These are phyloP conservation scores for Globisporangium cederbergense DNA, from an alignment of 352 stramenopile genomes.

Conservation along the genomic window DNA sequence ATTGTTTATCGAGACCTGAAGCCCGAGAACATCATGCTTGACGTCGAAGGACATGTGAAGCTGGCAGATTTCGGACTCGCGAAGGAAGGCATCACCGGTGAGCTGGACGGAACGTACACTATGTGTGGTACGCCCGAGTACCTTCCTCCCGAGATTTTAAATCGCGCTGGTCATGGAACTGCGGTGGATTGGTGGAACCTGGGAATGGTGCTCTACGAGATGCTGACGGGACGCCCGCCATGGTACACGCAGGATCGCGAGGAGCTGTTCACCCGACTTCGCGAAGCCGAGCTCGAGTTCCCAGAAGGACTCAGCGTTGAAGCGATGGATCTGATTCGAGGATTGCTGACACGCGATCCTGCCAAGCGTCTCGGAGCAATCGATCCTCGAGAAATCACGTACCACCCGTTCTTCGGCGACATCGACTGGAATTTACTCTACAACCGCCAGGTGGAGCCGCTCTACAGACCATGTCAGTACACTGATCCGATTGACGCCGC, in stretches of 20 bases:
- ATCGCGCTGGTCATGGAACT: constrained; percentile 67
- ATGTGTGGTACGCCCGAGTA: constrained; percentile 89
- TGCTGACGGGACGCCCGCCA: constrained; percentile 69
- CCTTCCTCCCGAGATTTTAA: constrained; percentile 79
- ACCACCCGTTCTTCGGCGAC: constrained; percentile 79
- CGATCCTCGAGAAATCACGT: constrained; percentile 73
- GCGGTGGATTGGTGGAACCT: constrained; percentile 87
- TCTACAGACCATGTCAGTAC: constrained; percentile 82
- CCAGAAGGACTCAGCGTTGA: constrained; percentile 58
- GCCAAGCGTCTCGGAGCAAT: constrained; percentile 88
- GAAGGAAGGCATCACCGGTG: constrained; percentile 69
- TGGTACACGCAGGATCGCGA: constrained; percentile 83
- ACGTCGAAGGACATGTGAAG: constrained; percentile 82
- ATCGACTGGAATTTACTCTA: constrained; percentile 83
- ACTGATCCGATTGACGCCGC: constrained; percentile 79
- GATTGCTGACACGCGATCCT: constrained; percentile 91
- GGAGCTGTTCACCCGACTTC: constrained; percentile 66
- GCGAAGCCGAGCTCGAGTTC: constrained; percentile 69
- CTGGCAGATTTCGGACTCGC: constrained; percentile 79
- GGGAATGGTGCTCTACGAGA: constrained; percentile 82
- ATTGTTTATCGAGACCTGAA: constrained; percentile 86
- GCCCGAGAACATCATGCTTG: constrained; percentile 86
- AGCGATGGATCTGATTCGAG: constrained; percentile 78
- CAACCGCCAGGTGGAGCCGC: constrained; percentile 66
- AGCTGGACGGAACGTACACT: constrained; percentile 76